These are phyloP conservation scores for Ramichloridium luteum DNA, from an alignment of 2,329 filamentous ascomycete species.

Conservation along the genomic window DNA sequence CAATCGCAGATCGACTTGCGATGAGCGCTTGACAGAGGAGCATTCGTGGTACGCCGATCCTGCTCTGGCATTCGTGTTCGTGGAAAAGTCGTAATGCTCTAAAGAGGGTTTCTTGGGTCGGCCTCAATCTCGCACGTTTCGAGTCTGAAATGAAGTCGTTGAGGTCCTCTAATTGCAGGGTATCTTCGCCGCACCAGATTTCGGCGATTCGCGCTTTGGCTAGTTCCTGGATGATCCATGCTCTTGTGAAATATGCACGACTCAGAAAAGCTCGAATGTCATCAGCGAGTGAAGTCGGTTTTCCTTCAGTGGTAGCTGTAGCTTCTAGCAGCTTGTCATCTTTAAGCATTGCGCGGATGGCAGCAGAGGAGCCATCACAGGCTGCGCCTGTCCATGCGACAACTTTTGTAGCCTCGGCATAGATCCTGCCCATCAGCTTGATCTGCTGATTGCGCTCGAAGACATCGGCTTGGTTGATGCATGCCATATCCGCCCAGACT, in stretches of 20 bases:
- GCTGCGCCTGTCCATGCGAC: constrained; percentile 3
- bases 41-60: neutral
- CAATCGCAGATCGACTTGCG: neutral
- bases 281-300: neutral
- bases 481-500: constrained; percentile 8
- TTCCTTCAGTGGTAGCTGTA: neutral
- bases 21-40: constrained; percentile 1
- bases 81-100: too few species aligned
- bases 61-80: neutral
- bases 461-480: constrained; percentile 3
- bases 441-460: constrained; percentile 4
- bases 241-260: neutral
- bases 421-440: constrained; percentile 4
- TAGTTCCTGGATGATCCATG: constrained; percentile 3
- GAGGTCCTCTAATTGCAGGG: neutral
- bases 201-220: neutral
- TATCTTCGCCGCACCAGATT: constrained; percentile 3
- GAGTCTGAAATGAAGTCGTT: neutral
- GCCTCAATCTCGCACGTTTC: neutral
- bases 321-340: neutral
- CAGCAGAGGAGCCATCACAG: neutral
- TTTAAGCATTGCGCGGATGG: neutral
- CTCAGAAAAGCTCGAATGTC: neutral
- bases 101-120: too few species aligned
- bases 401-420: neutral